A percentile compares a stretch with the other conserved stretches of the same genome.
These are phyloP conservation scores for Karstenula rhodostoma DNA, from an alignment of 2,329 filamentous ascomycete genomes.

Conservation along the genomic window DNA sequence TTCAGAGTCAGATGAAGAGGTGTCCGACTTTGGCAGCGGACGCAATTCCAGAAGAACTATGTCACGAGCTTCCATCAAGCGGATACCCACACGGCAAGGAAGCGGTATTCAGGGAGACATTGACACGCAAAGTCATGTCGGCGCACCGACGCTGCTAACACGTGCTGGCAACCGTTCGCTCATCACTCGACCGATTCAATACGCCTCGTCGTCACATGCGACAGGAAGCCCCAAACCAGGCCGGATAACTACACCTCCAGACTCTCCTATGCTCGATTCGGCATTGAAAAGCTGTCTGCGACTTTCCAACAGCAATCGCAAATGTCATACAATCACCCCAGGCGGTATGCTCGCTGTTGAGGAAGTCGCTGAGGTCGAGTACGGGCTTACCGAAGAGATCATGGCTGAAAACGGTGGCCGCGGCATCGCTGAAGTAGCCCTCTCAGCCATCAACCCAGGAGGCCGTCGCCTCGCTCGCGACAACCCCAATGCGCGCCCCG, in stretches of 20 bases:
- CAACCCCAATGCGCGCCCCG: constrained; percentile 59
- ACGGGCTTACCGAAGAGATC: constrained; percentile 86
- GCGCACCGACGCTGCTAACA: constrained; percentile 39
- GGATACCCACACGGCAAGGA: constrained; percentile 48
- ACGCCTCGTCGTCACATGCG: constrained; percentile 49
- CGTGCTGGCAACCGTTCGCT: constrained; percentile 40
- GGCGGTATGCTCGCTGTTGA: constrained; percentile 92
- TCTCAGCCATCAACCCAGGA: constrained; percentile 70
- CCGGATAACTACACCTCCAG: constrained; percentile 45
- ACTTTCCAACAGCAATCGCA: constrained; percentile 62
- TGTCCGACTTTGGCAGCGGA: constrained; percentile 49
- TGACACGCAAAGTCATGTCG: constrained; percentile 35
- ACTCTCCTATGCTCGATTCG: constrained; percentile 45
- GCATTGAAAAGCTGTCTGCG: constrained; percentile 53
- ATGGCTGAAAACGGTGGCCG: constrained; percentile 92
- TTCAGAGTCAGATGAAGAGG: constrained; percentile 45
- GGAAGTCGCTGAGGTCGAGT: constrained; percentile 85
- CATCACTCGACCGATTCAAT: constrained; percentile 37
- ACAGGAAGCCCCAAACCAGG: constrained; percentile 45
- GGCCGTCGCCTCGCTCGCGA: constrained; percentile 62
- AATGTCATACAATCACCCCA: constrained; percentile 68
- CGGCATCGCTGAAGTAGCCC: constrained; percentile 83
- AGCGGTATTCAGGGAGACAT: constrained; percentile 51
- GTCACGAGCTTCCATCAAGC: constrained; percentile 51
- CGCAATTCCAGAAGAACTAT: constrained; percentile 49